Evolutionary conservation across 805 yeast species (phyloP).

Genomic region (Torulaspora franciscae): DNA sequence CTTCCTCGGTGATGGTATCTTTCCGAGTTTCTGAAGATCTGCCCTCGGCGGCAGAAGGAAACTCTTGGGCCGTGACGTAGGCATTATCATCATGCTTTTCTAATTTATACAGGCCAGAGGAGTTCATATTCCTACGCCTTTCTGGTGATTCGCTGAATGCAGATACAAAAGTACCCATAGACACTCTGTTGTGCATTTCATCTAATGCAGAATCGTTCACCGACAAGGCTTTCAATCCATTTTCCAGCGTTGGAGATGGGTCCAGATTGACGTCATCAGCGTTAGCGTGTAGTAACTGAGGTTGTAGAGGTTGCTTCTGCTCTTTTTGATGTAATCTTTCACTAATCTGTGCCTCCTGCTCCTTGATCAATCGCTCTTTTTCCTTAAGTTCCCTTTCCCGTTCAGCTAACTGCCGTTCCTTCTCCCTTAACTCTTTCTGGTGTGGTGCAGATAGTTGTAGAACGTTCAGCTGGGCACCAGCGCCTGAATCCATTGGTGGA

Average conservation of each 20-base stretch:
- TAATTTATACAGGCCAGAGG: constrained; percentile 25
- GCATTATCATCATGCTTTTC: constrained; percentile 29
- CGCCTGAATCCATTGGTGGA: neutral
- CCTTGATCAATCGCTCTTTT: constrained; percentile 10
- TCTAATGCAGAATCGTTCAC: constrained; percentile 3
- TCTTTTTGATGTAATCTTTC: constrained; percentile 6
- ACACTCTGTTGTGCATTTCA: constrained; percentile 15
- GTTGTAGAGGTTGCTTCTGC: neutral
- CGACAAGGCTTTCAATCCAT: constrained; percentile 20
- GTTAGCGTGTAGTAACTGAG: constrained; percentile 2
- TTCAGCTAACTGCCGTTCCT: constrained; percentile 13
- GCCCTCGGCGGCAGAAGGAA: constrained; percentile 6
- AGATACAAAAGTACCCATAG: constrained; percentile 24
- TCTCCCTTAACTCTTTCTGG: constrained; percentile 17
- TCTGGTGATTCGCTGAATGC: constrained; percentile 26
- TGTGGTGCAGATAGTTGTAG: constrained; percentile 28
- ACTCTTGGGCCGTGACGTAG: constrained; percentile 32
- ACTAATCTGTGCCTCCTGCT: constrained; percentile 11
- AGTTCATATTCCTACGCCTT: constrained; percentile 22
- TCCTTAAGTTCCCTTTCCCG: constrained; percentile 13
- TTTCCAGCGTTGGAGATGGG: constrained; percentile 21
- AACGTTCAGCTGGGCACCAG: constrained; percentile 19
- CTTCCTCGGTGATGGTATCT: constrained; percentile 1
- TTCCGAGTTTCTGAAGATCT: neutral
- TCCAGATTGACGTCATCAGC: constrained; percentile 15